Evolutionary conservation across 768 basidiomycete species (phyloP).

Genomic region (Rhodotorula babjevae): DNA sequence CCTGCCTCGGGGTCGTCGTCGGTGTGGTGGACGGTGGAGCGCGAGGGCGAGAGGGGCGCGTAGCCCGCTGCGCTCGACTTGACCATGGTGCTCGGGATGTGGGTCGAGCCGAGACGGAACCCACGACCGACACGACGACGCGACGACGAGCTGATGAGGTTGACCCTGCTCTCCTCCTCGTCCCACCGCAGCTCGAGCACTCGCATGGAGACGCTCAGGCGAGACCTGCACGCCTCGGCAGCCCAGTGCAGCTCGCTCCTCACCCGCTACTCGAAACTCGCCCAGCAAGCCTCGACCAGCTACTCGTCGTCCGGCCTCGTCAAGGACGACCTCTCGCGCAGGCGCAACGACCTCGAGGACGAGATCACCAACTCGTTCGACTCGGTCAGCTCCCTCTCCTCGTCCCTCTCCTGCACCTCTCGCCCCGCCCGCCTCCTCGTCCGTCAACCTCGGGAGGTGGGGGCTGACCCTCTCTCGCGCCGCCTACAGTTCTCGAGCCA

Average conservation of each 20-base stretch:
- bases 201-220: constrained; percentile 65
- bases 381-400: constrained; percentile 58
- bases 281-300: constrained; percentile 51
- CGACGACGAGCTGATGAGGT: background rate
- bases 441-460: constrained; percentile 6
- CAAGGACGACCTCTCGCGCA: constrained; percentile 53
- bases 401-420: constrained; percentile 14
- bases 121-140: too few species aligned
- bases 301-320: constrained; percentile 53
- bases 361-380: constrained; percentile 80
- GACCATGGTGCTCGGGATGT: background rate
- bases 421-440: too few species aligned
- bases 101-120: too few species aligned
- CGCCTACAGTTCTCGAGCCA: constrained; percentile 66
- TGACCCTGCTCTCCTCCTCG: background rate
- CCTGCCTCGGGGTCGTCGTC: constrained; percentile 1
- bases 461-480: background rate
- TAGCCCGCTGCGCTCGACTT: constrained; percentile 1
- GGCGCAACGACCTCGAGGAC: constrained; percentile 58
- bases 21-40: background rate
- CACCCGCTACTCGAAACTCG: constrained; percentile 81
- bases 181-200: background rate
- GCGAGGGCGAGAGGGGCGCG: background rate
- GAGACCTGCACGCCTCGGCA: constrained; percentile 89
- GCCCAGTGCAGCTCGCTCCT: constrained; percentile 86